These are phyloP conservation scores for Candida ipomoeae DNA, from an alignment of 805 yeast genomes.

Conservation along the genomic window DNA sequence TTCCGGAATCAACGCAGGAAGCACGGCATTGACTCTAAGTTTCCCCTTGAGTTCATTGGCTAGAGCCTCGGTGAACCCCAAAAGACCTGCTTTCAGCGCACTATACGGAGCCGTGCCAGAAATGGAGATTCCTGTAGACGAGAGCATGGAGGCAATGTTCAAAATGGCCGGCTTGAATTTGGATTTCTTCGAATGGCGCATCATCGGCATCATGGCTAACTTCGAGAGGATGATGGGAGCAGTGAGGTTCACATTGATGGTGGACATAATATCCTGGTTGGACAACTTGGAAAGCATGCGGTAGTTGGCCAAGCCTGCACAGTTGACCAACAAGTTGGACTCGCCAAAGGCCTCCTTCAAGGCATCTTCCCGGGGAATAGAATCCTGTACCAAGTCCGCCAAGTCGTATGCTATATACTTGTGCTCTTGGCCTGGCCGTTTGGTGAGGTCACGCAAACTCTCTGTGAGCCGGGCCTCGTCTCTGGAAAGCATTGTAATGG, in stretches of 20 bases:
- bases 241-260: constrained; percentile 53
- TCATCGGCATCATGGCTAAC: constrained; percentile 47
- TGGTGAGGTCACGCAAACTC: constrained; percentile 7
- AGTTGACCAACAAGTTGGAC: constrained; percentile 49
- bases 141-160: constrained; percentile 65
- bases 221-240: constrained; percentile 61
- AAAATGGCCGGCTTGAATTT: constrained; percentile 39
- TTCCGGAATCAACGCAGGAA: constrained; percentile 63
- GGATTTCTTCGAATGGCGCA: constrained; percentile 26
- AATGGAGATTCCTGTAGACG: constrained; percentile 29
- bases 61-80: constrained; percentile 55
- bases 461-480: constrained; percentile 31
- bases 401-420: constrained; percentile 33
- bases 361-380: constrained; percentile 12
- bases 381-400: constrained; percentile 5
- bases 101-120: constrained; percentile 65
- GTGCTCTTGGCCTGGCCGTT: constrained; percentile 23
- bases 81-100: constrained; percentile 67
- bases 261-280: constrained; percentile 35
- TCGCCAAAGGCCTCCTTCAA: constrained; percentile 25
- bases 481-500: constrained; percentile 49
- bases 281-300: constrained; percentile 45
- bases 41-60: constrained; percentile 56
- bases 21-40: constrained; percentile 59
- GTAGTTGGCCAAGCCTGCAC: constrained; percentile 66